Evolutionary conservation across 2,329 filamentous ascomycete genomes (phyloP), one percentile per base, ranked within the genome.

Genomic region (Didymellaceae sp.): DNA sequence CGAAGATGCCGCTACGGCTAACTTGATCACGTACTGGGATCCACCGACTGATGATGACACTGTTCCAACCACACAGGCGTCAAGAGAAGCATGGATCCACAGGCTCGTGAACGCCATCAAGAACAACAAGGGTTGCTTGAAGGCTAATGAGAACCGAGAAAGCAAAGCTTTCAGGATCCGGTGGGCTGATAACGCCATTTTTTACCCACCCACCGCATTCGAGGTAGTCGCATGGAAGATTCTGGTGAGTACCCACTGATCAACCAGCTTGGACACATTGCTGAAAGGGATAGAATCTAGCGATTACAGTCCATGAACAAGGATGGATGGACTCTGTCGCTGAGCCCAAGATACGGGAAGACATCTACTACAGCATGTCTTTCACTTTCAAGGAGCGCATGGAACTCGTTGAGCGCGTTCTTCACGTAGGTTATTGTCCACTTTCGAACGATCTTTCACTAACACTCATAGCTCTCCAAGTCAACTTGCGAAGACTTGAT

Each of bases 341-440:
- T 10, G 31, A 37, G 24, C 42, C 22, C 1, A 37, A 45, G 13
- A 13, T 35, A 4, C 32, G 42, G 11, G 32, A 45, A 16, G 24
- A 45, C 5, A 17, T 22, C 11, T 30, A 22, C 11, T 30, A 30
- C 6, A 42, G 18, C 16, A 42, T 42, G 39, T 32, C 10, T 6
- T 32, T 42, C 18, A 42, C 18, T 8, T 45, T 45, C 25, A 24
- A 28, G n/a, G 33, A 45, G n/a, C 43, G 43, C 2, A 28, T 45
- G 16, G 31, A 13, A 2, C 21, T 45, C 2, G 17, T 34, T 6
- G 14, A 13, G 9, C n/a, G n/a, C 6, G 33, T 45, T 3, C 16
- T 45, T 5, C 11, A 30, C 6, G 43, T 45, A n/a, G 18, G 35
- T 18, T 16, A 5, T 20, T 13, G 2, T 6, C 4, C 4, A 7